These are phyloP conservation scores for Tolypocladium amazonense DNA, from an alignment of 2,329 filamentous ascomycete species.

Conservation along the genomic window DNA sequence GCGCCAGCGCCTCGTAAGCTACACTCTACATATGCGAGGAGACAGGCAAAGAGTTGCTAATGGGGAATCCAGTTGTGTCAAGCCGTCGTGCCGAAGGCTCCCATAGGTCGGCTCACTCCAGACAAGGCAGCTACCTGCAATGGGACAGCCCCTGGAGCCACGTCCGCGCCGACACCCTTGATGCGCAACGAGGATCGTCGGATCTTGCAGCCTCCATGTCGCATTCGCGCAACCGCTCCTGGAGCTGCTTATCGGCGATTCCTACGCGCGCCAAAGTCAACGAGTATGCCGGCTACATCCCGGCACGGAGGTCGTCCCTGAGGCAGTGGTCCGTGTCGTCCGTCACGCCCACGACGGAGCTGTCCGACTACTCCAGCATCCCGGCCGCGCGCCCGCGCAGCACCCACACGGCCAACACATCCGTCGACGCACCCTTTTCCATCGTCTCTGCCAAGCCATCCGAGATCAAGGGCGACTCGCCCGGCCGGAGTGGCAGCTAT, in stretches of 20 bases:
- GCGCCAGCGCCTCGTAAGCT: not conserved
- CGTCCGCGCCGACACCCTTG: not conserved
- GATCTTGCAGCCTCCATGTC: not conserved
- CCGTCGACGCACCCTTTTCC: constrained; percentile 23
- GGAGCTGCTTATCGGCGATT: not conserved
- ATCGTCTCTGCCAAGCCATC: not conserved
- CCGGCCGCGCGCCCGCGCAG: constrained; percentile 28
- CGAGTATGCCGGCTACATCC: constrained; percentile 2
- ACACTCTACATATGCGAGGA: accelerated
- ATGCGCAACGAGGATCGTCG: not conserved
- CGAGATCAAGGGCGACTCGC: not conserved
- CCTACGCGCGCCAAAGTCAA: not conserved
- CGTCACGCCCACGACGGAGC: constrained; percentile 23
- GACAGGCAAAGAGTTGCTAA: not conserved
- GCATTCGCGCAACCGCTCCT: not conserved
- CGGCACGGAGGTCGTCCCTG: constrained; percentile 7
- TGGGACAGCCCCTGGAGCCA: constrained; percentile 1
- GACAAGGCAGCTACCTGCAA: not conserved
- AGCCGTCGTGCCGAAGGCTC: not conserved
- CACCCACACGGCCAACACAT: constrained; percentile 33
- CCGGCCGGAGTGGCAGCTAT: not conserved
- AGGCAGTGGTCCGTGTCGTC: constrained; percentile 32
- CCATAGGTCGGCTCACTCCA: not conserved
- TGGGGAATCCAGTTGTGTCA: not conserved
- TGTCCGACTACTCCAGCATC: constrained; percentile 28